Conservation (phyloP, 2,329 filamentous ascomycete genomes). For the Beauveria pseudobassiana region DNA sequence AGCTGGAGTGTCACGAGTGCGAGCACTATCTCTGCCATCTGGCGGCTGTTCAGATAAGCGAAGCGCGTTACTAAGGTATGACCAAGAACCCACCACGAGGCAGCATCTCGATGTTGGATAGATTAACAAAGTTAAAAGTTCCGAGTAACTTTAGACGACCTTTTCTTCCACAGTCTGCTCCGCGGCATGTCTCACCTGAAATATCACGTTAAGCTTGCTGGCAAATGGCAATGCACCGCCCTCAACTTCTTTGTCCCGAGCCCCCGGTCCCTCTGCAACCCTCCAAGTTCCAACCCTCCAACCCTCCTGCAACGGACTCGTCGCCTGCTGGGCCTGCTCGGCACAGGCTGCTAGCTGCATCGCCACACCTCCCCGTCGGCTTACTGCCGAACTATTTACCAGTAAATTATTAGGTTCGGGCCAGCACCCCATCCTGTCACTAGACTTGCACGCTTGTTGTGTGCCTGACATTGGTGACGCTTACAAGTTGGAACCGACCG, state of each 20-base stretch:
- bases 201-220: background rate
- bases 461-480: background rate
- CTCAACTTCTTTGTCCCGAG: background rate
- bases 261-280: background rate
- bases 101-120: too few relatives aligned
- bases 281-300: too few relatives aligned
- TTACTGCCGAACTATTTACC: background rate
- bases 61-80: background rate
- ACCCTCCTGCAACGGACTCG: background rate
- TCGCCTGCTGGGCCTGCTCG: background rate
- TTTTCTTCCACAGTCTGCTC: too few relatives aligned
- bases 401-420: background rate
- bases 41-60: background rate
- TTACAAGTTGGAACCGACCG: background rate
- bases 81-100: background rate
- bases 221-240: background rate
- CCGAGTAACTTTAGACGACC: too few relatives aligned
- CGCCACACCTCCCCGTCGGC: background rate
- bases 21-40: background rate
- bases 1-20: background rate
- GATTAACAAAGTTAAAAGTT: too few relatives aligned
- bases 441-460: background rate
- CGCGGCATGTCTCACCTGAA: too few relatives aligned
- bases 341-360: background rate
- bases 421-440: background rate